phyloP scores from a whole-genome alignment of 1,284 basidiomycete genomes.

The Fistulinella cinereoalba region DNA sequence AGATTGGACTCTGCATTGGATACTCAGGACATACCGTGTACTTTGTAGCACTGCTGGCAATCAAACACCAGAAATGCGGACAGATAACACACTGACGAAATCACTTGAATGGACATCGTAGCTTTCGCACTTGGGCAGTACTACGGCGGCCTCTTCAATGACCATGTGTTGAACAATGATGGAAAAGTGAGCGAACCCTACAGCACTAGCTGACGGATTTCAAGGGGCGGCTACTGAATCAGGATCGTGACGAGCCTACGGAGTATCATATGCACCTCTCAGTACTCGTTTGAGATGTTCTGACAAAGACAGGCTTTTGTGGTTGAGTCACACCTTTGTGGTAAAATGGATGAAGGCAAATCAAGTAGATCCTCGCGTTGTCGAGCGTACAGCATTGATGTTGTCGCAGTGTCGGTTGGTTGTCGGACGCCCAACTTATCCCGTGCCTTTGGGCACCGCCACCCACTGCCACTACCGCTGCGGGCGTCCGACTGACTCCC shows the following conservation, averaged over 20 bases:
- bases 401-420: no score
- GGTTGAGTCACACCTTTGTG: not conserved
- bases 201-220: no score
- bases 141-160: not conserved
- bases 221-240: no score
- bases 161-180: not conserved
- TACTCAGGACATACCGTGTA: no score
- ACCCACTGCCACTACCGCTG: not conserved
- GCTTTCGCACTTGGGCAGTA: not conserved
- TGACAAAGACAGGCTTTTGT: no score
- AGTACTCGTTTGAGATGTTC: not conserved
- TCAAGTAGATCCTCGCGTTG: not conserved
- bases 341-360: no score
- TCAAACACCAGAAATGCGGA: conserved; percentile 1
- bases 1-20: no score
- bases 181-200: not conserved
- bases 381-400: no score
- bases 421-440: not conserved
- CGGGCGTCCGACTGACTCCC: not conserved
- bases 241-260: no score
- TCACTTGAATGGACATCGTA: conserved; percentile 2
- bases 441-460: not conserved
- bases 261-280: conserved; percentile 5
- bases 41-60: no score
- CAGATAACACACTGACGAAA: no score